These are phyloP conservation scores for Pythium inflatum DNA, from an alignment of 352 stramenopile genomes.

Conservation along the genomic window DNA sequence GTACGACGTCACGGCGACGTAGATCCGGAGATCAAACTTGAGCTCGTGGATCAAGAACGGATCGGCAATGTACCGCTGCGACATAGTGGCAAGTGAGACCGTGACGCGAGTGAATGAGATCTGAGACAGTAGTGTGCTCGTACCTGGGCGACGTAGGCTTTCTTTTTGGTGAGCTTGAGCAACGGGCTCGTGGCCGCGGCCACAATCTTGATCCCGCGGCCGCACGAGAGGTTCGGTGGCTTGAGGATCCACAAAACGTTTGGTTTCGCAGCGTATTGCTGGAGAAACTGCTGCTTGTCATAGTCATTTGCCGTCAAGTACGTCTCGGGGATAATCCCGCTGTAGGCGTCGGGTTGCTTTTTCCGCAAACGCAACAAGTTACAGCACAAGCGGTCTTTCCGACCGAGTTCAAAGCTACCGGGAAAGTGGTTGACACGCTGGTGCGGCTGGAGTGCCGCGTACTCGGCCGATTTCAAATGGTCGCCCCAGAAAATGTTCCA, in stretches of 20 bases:
- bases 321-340: slow-evolving; percentile 69
- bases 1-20: slow-evolving; percentile 87
- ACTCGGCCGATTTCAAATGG: slow-evolving; percentile 57
- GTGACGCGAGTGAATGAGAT: background rate
- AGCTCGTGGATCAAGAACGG: slow-evolving; percentile 88
- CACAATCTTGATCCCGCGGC: slow-evolving; percentile 77
- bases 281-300: slow-evolving; percentile 66
- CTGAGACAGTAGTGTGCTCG: background rate
- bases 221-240: slow-evolving; percentile 76
- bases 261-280: slow-evolving; percentile 47
- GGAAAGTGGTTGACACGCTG: slow-evolving; percentile 80
- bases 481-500: slow-evolving; percentile 83
- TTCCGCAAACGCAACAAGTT: slow-evolving; percentile 71
- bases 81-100: background rate
- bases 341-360: slow-evolving; percentile 53
- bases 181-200: slow-evolving; percentile 40
- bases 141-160: slow-evolving; percentile 70
- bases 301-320: slow-evolving; percentile 75
- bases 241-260: slow-evolving; percentile 80
- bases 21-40: slow-evolving; percentile 93
- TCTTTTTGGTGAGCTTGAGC: slow-evolving; percentile 73
- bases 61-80: slow-evolving; percentile 70
- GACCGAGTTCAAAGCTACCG: slow-evolving; percentile 74
- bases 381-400: slow-evolving; percentile 69
- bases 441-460: slow-evolving; percentile 46